phyloP scores from a whole-genome alignment of 1,284 basidiomycete genomes.

The Phellopilus nigrolimitatus region DNA sequence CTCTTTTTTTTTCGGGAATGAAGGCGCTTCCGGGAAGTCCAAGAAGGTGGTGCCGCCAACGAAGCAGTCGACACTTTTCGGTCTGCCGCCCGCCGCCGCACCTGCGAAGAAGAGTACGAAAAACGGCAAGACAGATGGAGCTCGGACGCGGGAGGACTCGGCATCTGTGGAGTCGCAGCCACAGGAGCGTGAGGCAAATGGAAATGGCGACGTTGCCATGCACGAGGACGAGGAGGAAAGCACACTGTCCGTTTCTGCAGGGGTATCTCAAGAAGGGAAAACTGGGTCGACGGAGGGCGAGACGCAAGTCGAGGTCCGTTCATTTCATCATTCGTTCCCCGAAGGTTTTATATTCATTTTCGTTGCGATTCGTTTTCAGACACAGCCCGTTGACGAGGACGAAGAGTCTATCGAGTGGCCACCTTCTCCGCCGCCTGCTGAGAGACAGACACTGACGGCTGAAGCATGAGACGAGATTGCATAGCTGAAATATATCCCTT shows the following conservation, averaged over 20 bases:
- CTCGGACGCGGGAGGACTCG: conserved; percentile 15
- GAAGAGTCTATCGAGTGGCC: conserved; percentile 24
- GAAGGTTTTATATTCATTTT: not conserved
- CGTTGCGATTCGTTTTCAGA: not conserved
- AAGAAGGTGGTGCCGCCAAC: conserved; percentile 40
- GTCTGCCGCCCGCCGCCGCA: conserved; percentile 36
- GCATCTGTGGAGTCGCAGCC: conserved; percentile 17
- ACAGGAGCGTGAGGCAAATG: conserved; percentile 22
- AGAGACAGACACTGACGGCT: not conserved
- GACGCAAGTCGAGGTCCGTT: conserved; percentile 20
- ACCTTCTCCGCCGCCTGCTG: conserved; percentile 19
- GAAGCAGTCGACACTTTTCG: conserved; percentile 67
- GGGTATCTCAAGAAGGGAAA: conserved; percentile 8
- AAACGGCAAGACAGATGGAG: conserved; percentile 23
- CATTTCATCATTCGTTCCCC: not conserved
- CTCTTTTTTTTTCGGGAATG: not conserved
- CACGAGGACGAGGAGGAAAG: conserved; percentile 18
- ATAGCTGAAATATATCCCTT: not conserved
- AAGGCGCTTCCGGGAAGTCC: conserved; percentile 26
- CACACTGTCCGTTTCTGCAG: conserved; percentile 1
- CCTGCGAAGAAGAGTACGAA: conserved; percentile 27
- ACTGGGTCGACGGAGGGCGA: conserved; percentile 2
- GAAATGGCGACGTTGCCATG: conserved; percentile 13
- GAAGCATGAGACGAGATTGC: conserved; percentile 3
- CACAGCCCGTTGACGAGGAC: conserved; percentile 16